A percentile compares a stretch with the other conserved stretches of the same genome.
phyloP scores from a whole-genome alignment of 495 filamentous ascomycete species.

The Hypomontagnella monticulosa region DNA sequence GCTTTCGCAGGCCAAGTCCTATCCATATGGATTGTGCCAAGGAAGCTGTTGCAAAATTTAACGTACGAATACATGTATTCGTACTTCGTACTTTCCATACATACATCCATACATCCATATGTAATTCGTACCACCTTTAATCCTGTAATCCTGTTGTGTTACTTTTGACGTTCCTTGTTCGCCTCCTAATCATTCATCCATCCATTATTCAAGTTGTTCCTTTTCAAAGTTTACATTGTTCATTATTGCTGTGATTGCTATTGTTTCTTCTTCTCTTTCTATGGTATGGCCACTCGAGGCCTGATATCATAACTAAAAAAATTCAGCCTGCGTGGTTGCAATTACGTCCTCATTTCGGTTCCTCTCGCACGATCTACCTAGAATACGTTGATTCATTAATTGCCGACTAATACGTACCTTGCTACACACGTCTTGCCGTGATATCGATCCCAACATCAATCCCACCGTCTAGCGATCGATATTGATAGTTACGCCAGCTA shows the following conservation, averaged over 20 bases:
- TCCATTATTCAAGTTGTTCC: background rate
- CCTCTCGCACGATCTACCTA: background rate
- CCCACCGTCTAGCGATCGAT: background rate
- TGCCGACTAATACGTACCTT: slow-evolving; percentile 2
- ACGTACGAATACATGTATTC: too few species aligned
- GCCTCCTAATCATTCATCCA: slow-evolving; percentile 5
- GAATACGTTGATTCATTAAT: slow-evolving; percentile 1
- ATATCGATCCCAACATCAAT: background rate
- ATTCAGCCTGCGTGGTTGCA: background rate
- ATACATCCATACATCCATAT: too few species aligned
- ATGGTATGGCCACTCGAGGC: slow-evolving; percentile 14
- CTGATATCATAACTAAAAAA: slow-evolving; percentile 13
- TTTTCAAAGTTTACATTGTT: background rate
- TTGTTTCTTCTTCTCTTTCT: slow-evolving; percentile 3
- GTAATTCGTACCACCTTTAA: slow-evolving; percentile 4
- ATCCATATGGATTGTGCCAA: slow-evolving; percentile 28
- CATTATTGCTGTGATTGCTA: slow-evolving; percentile 1
- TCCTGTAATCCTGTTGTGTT: slow-evolving; percentile 22
- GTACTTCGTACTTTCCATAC: too few species aligned
- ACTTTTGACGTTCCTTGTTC: slow-evolving; percentile 18
- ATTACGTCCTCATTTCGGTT: slow-evolving; percentile 8
- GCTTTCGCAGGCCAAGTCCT: slow-evolving; percentile 21
- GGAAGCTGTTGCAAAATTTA: slow-evolving; percentile 10
- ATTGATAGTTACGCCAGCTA: background rate
- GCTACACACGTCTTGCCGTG: background rate